These are phyloP conservation scores for Cyberlindnera galapagoensis DNA, from an alignment of 805 yeast genomes.

Conservation along the genomic window DNA sequence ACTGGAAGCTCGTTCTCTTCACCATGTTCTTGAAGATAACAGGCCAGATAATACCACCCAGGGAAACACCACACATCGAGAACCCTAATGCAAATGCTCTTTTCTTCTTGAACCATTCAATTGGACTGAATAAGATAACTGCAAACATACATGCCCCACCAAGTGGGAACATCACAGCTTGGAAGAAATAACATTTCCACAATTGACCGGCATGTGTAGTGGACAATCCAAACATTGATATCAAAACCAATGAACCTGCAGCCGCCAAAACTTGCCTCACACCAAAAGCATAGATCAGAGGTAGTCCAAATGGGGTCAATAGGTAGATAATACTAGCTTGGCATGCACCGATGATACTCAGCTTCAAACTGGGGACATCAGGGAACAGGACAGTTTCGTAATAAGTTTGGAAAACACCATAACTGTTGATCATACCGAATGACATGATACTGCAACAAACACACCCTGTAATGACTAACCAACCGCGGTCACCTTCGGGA, in stretches of 20 bases:
- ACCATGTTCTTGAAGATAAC: conserved; percentile 19
- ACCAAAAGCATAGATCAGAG: conserved; percentile 19
- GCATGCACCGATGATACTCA: conserved; percentile 21
- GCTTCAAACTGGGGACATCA: conserved; percentile 10
- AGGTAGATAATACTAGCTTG: conserved; percentile 19
- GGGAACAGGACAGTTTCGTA: conserved; percentile 20
- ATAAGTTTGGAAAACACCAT: conserved; percentile 20
- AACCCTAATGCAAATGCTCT: conserved; percentile 50
- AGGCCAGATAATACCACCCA: conserved; percentile 40
- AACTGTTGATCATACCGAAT: conserved; percentile 21
- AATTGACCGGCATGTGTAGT: conserved; percentile 11
- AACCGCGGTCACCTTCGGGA: conserved; percentile 19
- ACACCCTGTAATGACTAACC: conserved; percentile 21
- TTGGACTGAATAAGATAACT: conserved; percentile 52
- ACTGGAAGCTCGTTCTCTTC: conserved; percentile 12
- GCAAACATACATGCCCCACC: conserved; percentile 42
- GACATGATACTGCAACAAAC: conserved; percentile 11
- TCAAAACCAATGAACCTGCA: conserved; percentile 11
- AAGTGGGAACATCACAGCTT: conserved; percentile 17
- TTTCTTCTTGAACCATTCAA: conserved; percentile 63
- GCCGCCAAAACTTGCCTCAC: conserved; percentile 8
- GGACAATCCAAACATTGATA: conserved; percentile 19
- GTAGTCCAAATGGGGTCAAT: conserved; percentile 12
- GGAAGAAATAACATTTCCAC: conserved; percentile 24
- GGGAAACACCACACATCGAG: conserved; percentile 43